These are phyloP conservation scores for Sporothrix brasiliensis DNA, from an alignment of 2,329 filamentous ascomycete genomes.

Conservation along the genomic window DNA sequence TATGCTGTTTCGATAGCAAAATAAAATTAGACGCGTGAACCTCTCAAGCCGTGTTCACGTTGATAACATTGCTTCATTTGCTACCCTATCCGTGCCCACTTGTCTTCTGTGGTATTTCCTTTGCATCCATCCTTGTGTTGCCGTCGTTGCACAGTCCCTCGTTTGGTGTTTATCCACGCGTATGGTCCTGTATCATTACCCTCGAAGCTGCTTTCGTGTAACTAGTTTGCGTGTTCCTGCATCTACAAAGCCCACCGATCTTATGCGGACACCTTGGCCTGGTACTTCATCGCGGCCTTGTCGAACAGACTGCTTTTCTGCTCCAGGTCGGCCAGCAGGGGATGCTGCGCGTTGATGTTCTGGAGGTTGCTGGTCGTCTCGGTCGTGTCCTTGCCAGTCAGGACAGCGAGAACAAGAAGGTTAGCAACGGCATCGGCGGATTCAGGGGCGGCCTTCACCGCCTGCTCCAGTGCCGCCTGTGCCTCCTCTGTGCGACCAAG, in stretches of 20 bases:
- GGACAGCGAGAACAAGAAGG: conserved; percentile 73
- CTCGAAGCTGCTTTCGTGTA: background rate
- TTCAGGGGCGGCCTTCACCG: conserved; percentile 70
- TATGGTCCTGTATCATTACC: background rate
- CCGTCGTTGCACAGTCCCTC: background rate
- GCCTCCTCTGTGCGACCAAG: conserved; percentile 87
- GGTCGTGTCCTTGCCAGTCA: conserved; percentile 70
- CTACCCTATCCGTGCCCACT: background rate
- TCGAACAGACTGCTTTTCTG: conserved; percentile 90
- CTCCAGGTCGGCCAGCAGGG: conserved; percentile 71
- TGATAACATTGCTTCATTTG: background rate
- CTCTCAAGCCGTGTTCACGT: background rate
- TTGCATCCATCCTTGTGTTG: too few relatives aligned
- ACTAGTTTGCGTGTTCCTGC: background rate
- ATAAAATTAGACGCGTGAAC: background rate
- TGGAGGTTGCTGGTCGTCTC: conserved; percentile 61
- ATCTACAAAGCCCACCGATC: background rate
- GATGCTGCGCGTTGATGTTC: conserved; percentile 66
- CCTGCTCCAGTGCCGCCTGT: conserved; percentile 80
- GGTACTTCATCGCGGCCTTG: conserved; percentile 82
- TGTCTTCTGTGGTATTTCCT: background rate
- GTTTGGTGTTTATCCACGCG: background rate
- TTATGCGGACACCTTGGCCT: conserved; percentile 72
- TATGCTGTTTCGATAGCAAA: too few relatives aligned
- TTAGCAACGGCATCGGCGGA: conserved; percentile 81